Evolutionary conservation across 2,329 filamentous ascomycete genomes (phyloP).

Genomic region (Fusarium agapanthi): DNA sequence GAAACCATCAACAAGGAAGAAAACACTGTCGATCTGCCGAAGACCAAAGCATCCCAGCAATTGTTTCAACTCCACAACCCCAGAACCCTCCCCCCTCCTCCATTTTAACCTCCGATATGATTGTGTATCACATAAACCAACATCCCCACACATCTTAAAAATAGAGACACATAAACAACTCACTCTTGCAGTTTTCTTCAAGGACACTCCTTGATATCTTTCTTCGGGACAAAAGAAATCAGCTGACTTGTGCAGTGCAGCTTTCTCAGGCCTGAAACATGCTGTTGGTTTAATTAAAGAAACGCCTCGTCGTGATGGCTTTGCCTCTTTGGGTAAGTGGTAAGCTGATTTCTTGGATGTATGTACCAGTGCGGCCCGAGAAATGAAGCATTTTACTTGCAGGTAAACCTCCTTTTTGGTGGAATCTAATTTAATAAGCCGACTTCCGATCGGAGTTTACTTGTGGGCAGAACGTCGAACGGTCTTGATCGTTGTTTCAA

Average conservation of each 20-base stretch:
- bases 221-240: background rate
- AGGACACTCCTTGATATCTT: background rate
- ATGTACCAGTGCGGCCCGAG: conserved; percentile 15
- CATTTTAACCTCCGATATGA: background rate
- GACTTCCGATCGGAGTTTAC: background rate
- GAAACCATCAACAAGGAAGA: background rate
- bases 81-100: background rate
- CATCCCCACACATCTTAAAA: background rate
- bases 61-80: conserved; percentile 9
- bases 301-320: conserved; percentile 8
- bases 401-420: conserved; percentile 1
- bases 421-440: background rate
- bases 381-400: conserved; percentile 14
- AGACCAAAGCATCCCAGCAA: background rate
- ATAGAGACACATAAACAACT: background rate
- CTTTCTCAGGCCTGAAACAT: conserved; percentile 18
- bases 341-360: conserved; percentile 1
- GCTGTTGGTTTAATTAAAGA: conserved; percentile 16
- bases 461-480: background rate
- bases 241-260: background rate
- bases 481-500: background rate
- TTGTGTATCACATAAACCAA: background rate
- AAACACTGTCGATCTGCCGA: conserved; percentile 27
- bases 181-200: background rate
- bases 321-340: background rate